Base-by-base conservation (phyloP, 805 yeast genomes). In the Blastobotrys muscicola region DNA sequence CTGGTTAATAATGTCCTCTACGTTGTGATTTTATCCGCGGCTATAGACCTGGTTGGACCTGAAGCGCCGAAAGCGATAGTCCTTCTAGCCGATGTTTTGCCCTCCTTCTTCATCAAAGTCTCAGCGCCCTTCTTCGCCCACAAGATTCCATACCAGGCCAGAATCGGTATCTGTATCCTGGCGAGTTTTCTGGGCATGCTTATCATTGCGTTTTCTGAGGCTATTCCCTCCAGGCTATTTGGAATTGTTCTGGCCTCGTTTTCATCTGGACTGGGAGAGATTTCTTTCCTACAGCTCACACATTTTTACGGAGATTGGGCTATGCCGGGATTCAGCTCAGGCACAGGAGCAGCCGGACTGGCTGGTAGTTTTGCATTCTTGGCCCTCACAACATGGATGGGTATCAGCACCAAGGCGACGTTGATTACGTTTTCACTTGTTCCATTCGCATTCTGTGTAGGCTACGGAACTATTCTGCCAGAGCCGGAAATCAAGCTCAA, bases 331-430 rank as follows among this genome's bases (percentile, higher is more conserved):
- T 90, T 94, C 77, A 83, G 95, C 14, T 75, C 87, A 6, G 98
- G 98, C 1, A 90, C 97, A 0, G 97, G 98, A 2, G 94, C 86
- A 13, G 97, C 98, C 1, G 98, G 98, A 0, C 60, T 90, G 4
- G 72, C 76, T 13, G 98, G 97, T 0, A 77, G 62, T 44, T 84
- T 82, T 42, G 56, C 74, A 10, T 89, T 76, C 56, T 55, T 90
- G 71, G 51, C 82, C 1, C 48, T 85, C 53, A 90, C 97, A 0
- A 81, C 90, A 1, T 65, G 86, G 56, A 39, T 84, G 15, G 69
- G 75, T 1, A 45, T 85, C 1, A 61, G 74, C 5, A 78, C 84
- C 0, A 68, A 68, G 46, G 45, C 67, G 0, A 67, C 85, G 0
- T 66, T 90, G 33, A 57, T 82, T 10, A 15, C 75, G 16, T 87